Conservation (phyloP, 2,329 filamentous ascomycete genomes). For the Cercospora janseana region DNA sequence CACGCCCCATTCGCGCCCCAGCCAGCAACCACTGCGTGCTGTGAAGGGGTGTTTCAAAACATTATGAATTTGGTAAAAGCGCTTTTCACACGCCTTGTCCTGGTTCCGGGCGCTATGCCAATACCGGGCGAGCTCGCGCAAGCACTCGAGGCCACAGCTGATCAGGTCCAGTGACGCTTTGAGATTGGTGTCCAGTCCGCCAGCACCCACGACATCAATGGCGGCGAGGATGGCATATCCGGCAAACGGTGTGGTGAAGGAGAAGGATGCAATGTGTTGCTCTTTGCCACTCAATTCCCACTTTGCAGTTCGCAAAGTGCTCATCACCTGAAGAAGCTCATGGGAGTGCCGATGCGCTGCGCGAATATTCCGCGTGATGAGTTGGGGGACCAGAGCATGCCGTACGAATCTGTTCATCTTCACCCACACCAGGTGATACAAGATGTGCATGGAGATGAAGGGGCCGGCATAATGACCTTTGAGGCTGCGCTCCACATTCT, state of each 20-base stretch:
- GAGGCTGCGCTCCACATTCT: constrained; percentile 59
- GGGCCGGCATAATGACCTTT: constrained; percentile 55
- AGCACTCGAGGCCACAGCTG: constrained; percentile 51
- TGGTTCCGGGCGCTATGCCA: constrained; percentile 61
- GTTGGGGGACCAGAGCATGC: constrained; percentile 44
- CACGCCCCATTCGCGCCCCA: constrained; percentile 37
- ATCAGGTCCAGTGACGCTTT: constrained; percentile 55
- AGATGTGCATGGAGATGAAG: constrained; percentile 63
- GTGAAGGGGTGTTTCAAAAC: constrained; percentile 38
- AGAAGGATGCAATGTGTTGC: constrained; percentile 48
- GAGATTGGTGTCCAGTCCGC: constrained; percentile 54
- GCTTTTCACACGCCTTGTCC: constrained; percentile 49
- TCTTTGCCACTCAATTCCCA: constrained; percentile 25
- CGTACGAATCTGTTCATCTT: constrained; percentile 63
- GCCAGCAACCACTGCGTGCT: constrained; percentile 39
- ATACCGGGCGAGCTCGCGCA: constrained; percentile 56
- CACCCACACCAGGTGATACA: constrained; percentile 65
- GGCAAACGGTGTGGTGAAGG: constrained; percentile 51
- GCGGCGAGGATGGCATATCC: constrained; percentile 63
- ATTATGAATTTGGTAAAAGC: constrained; percentile 48
- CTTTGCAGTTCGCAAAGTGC: constrained; percentile 22
- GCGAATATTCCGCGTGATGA: constrained; percentile 48
- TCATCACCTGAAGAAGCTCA: constrained; percentile 48
- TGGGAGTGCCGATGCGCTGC: constrained; percentile 54
- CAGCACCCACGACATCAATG: constrained; percentile 64